phyloP scores from a whole-genome alignment of 2,329 filamentous ascomycete genomes.

The Nigrospora oryzae region DNA sequence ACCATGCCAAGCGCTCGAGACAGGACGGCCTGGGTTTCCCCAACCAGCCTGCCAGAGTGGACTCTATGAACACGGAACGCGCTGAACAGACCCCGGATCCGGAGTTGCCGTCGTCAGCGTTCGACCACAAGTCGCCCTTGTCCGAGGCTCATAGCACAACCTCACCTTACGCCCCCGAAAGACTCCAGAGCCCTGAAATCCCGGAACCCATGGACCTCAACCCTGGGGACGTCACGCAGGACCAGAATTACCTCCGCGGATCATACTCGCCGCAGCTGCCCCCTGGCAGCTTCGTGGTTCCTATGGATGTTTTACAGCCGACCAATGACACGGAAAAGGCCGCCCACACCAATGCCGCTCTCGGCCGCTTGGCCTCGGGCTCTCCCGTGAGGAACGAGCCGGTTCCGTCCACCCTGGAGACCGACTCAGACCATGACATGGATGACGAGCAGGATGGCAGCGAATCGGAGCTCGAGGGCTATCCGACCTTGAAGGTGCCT shows the following conservation, averaged over 20 bases:
- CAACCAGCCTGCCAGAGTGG: neutral
- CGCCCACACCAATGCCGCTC: slow-evolving; percentile 20
- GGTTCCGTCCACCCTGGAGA: too few relatives aligned
- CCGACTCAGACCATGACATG: neutral
- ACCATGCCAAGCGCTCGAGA: slow-evolving; percentile 2
- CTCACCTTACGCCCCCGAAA: slow-evolving; percentile 14
- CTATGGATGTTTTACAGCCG: slow-evolving; percentile 22
- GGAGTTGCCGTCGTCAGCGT: slow-evolving; percentile 4
- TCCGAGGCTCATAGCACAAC: slow-evolving; percentile 9
- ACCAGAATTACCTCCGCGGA: slow-evolving; percentile 12
- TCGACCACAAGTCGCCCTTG: slow-evolving; percentile 10
- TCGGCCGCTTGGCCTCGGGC: slow-evolving; percentile 6
- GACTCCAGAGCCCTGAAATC: slow-evolving; percentile 24
- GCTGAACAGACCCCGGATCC: slow-evolving; percentile 1
- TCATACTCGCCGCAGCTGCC: slow-evolving; percentile 19
- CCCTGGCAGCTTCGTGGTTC: slow-evolving; percentile 19
- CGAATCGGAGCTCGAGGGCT: too few relatives aligned
- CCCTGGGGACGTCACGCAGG: slow-evolving; percentile 2
- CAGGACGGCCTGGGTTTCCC: neutral
- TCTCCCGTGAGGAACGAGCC: too few relatives aligned
- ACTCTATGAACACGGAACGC: neutral
- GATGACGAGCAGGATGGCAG: neutral
- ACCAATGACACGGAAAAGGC: slow-evolving; percentile 21
- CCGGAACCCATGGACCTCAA: slow-evolving; percentile 23
- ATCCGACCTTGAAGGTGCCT: too few relatives aligned